Percentiles rank a stretch among this genome's conserved stretches.
Conservation (phyloP, 2,329 filamentous ascomycete genomes). For the Botrytis galanthina region DNA sequence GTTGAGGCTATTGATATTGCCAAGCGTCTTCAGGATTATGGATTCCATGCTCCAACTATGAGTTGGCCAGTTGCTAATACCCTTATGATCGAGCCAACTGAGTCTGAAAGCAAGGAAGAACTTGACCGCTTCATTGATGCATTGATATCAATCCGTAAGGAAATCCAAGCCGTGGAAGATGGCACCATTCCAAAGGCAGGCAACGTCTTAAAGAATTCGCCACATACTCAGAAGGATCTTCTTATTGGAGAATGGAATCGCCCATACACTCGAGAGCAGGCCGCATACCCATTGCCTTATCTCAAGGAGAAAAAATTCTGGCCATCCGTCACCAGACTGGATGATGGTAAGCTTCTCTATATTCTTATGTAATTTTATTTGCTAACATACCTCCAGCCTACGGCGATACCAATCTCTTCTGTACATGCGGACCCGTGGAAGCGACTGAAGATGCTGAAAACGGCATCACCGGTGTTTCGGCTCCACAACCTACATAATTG, state of each 20-base stretch:
- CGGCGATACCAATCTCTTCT: conserved; percentile 90
- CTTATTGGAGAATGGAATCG: conserved; percentile 75
- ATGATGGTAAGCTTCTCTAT: conserved; percentile 67
- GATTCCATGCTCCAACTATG: conserved; percentile 97
- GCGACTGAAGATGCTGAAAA: conserved; percentile 60
- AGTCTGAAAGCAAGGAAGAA: conserved; percentile 88
- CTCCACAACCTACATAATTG: conserved; percentile 31
- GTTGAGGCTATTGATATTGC: conserved; percentile 93
- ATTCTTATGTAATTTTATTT: conserved; percentile 20
- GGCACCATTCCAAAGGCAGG: conserved; percentile 70
- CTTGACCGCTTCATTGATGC: conserved; percentile 92
- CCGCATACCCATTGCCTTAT: conserved; percentile 81
- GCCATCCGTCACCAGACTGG: conserved; percentile 81
- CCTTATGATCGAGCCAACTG: conserved; percentile 96
- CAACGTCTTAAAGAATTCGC: conserved; percentile 87
- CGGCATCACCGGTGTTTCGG: conserved; percentile 31
- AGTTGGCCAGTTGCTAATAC: conserved; percentile 94
- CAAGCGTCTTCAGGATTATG: conserved; percentile 95
- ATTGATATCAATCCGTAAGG: conserved; percentile 77
- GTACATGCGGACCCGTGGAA: conserved; percentile 85
- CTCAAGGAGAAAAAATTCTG: conserved; percentile 97
- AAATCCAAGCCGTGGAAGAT: conserved; percentile 81
- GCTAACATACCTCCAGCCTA: conserved; percentile 57
- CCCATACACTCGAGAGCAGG: conserved; percentile 76
- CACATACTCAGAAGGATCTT: conserved; percentile 81